A percentile compares a stretch with the other conserved stretches of the same genome.
Evolutionary conservation across 257 asterid genomes (phyloP).

Genomic region (Voacanga thouarsii): DNA sequence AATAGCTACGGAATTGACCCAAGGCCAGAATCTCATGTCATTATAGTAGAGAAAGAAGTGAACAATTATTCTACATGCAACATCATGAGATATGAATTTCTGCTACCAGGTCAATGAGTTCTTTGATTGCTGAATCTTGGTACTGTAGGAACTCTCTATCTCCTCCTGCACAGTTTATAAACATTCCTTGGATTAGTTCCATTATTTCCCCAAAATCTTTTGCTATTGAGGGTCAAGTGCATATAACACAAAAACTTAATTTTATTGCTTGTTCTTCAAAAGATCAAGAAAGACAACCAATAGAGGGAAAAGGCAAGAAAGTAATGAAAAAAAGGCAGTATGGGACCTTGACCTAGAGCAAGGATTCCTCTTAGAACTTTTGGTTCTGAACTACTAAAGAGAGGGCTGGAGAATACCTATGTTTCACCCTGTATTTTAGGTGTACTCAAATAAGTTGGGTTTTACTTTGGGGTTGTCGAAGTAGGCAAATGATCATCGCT

Average conservation of each 20-base stretch:
- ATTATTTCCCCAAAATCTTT: background rate
- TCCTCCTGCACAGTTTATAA: conserved; percentile 64
- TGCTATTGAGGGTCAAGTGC: background rate
- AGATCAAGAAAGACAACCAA: background rate
- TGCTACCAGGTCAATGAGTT: conserved; percentile 61
- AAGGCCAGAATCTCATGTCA: background rate
- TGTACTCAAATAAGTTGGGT: background rate
- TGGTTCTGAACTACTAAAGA: background rate
- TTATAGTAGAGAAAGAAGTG: background rate
- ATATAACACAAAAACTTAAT: background rate
- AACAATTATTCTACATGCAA: background rate
- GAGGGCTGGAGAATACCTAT: background rate
- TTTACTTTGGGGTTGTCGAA: too few species aligned
- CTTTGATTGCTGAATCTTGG: conserved; percentile 64
- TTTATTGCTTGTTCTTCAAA: background rate
- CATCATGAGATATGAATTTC: background rate
- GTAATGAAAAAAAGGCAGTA: background rate
- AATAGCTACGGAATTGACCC: background rate
- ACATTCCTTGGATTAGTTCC: background rate
- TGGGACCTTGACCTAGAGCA: background rate
- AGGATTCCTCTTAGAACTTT: background rate
- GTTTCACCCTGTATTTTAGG: too few species aligned
- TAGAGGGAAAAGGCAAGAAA: background rate
- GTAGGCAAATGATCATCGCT: background rate
- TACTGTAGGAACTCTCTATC: conserved; percentile 57